These are phyloP conservation scores for Lolium multiflorum DNA, from an alignment of 176 grass and related monocot genomes.

Conservation along the genomic window DNA sequence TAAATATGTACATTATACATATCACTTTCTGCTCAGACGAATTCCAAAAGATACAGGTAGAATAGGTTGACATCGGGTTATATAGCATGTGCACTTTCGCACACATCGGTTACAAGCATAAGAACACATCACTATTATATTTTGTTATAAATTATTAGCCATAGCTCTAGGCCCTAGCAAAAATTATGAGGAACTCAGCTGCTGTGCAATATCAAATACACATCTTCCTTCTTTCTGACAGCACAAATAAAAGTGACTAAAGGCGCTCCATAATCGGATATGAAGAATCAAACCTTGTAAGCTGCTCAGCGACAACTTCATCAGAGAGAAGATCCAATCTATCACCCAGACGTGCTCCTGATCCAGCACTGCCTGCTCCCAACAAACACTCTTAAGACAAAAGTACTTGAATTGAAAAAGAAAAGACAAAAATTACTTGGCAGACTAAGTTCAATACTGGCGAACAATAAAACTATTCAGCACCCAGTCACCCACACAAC, in stretches of 20 bases:
- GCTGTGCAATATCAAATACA: constrained; percentile 3
- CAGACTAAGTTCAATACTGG: neutral
- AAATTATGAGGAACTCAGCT: neutral
- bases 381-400: constrained; percentile 20
- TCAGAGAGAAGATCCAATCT: constrained; percentile 70
- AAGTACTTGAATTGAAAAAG: neutral
- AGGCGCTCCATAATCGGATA: neutral
- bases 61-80: neutral
- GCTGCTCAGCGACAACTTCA: constrained; percentile 92
- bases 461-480: neutral
- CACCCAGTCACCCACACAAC: neutral
- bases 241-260: neutral
- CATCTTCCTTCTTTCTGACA: neutral
- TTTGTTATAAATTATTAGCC: neutral
- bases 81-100: too few relatives aligned
- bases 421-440: neutral
- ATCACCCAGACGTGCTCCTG: neutral
- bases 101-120: too few relatives aligned
- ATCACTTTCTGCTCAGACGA: neutral
- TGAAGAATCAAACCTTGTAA: constrained; percentile 67
- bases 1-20: neutral
- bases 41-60: neutral
- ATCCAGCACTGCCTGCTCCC: constrained; percentile 33
- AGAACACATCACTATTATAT: neutral
- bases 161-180: neutral